Conservation (phyloP, 805 yeast genomes). For the Metschnikowia amazonensis region DNA sequence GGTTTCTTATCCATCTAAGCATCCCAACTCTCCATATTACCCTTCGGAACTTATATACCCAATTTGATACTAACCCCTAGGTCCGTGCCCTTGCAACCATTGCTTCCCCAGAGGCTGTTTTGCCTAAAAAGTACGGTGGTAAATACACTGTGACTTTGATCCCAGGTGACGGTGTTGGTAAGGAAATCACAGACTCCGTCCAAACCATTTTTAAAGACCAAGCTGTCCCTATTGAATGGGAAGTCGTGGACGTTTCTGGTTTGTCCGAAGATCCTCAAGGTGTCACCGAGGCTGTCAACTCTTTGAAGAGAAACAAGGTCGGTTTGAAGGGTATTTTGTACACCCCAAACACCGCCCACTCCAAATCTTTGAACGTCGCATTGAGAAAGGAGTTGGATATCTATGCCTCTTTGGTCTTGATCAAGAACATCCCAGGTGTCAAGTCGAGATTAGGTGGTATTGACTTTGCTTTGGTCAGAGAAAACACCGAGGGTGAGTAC, state of each 20-base stretch:
- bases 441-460: conserved; percentile 83
- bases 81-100: conserved; percentile 52
- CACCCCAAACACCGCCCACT: conserved; percentile 76
- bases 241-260: conserved; percentile 46
- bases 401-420: conserved; percentile 90
- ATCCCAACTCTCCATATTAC: too few species aligned
- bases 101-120: conserved; percentile 56
- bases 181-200: conserved; percentile 91
- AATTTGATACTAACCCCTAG: conserved; percentile 26
- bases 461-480: conserved; percentile 93
- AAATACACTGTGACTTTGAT: conserved; percentile 89
- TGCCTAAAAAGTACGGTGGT: conserved; percentile 93
- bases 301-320: conserved; percentile 92
- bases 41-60: too few species aligned
- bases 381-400: conserved; percentile 94
- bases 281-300: conserved; percentile 80
- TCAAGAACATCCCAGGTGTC: conserved; percentile 92
- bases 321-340: conserved; percentile 95
- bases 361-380: conserved; percentile 90
- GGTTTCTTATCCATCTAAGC: too few species aligned
- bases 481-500: conserved; percentile 98
- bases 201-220: conserved; percentile 82
- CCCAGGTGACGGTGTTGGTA: conserved; percentile 98
- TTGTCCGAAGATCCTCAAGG: conserved; percentile 41
- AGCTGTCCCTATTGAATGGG: conserved; percentile 92